These are phyloP conservation scores for Diaporthe citri DNA, from an alignment of 2,329 filamentous ascomycete species.

Conservation along the genomic window DNA sequence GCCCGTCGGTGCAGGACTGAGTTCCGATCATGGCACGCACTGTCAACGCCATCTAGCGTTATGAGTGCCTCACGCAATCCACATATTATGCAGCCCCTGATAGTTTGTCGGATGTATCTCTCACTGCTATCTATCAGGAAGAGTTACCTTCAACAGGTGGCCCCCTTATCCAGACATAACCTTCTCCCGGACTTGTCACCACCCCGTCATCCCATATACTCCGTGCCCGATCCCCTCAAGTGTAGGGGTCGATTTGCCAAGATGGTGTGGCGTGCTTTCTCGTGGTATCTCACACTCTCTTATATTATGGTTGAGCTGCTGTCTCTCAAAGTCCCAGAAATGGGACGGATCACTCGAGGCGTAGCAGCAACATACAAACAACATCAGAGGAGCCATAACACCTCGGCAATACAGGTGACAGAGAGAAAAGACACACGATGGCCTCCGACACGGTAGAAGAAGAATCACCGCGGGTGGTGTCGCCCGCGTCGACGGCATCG, in stretches of 20 bases:
- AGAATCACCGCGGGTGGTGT: neutral
- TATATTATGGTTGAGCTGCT: neutral
- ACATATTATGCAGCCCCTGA: neutral
- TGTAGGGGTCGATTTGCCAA: neutral
- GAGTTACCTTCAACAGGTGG: neutral
- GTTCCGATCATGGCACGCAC: neutral
- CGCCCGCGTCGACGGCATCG: neutral
- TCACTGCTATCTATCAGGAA: neutral
- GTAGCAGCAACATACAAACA: neutral
- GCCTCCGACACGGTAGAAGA: neutral
- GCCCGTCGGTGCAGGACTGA: neutral
- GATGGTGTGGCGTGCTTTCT: neutral
- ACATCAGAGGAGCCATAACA: neutral
- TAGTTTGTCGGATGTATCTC: neutral
- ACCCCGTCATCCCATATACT: conserved; percentile 2
- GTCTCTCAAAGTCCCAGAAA: neutral
- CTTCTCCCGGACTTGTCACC: neutral
- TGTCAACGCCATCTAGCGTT: neutral
- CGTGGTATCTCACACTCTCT: neutral
- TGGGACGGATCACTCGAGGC: neutral
- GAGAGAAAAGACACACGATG: neutral
- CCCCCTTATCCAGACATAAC: neutral
- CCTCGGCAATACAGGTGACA: neutral
- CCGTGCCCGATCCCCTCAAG: neutral
- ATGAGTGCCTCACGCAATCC: too few relatives aligned